A percentile compares a stretch with the other conserved stretches of the same genome.
Evolutionary conservation across 1,139 yeast genomes (phyloP).

Genomic region (Suhomyces bokatorum): DNA sequence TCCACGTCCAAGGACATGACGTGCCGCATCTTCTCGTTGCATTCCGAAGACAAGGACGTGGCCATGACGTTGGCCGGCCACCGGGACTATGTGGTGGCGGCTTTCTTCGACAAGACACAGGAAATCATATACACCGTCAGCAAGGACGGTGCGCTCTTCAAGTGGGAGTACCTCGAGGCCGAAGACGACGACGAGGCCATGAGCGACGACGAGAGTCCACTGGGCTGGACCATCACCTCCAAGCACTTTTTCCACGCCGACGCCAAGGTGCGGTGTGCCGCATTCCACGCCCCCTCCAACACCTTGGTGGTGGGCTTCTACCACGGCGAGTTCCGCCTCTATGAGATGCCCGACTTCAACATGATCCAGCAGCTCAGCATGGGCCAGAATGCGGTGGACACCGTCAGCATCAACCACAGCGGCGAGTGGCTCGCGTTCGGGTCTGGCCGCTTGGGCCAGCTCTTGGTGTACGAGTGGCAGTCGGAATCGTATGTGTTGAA

Average conservation of each 20-base stretch:
- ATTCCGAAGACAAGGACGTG: slow-evolving; percentile 72
- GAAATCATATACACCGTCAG: slow-evolving; percentile 88
- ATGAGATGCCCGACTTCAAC: slow-evolving; percentile 73
- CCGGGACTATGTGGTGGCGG: slow-evolving; percentile 80
- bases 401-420: slow-evolving; percentile 72
- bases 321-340: slow-evolving; percentile 90
- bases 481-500: slow-evolving; percentile 92
- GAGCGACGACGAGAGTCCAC: slow-evolving; percentile 20
- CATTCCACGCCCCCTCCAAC: slow-evolving; percentile 74
- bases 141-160: slow-evolving; percentile 91
- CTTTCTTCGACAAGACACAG: slow-evolving; percentile 83
- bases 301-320: slow-evolving; percentile 85
- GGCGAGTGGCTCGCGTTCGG: slow-evolving; percentile 99
- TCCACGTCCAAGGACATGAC: slow-evolving; percentile 91
- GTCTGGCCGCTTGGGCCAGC: slow-evolving; percentile 85
- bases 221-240: slow-evolving; percentile 81
- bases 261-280: slow-evolving; percentile 74
- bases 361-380: slow-evolving; percentile 84
- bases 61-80: slow-evolving; percentile 92
- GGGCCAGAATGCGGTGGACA: slow-evolving; percentile 88
- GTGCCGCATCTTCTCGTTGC: slow-evolving; percentile 78
- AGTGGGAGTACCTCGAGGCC: slow-evolving; percentile 77
- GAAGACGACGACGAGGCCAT: slow-evolving; percentile 41
- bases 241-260: slow-evolving; percentile 76
- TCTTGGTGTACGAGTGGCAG: slow-evolving; percentile 98